A percentile compares a stretch with the other conserved stretches of the same genome.
Conservation (phyloP, 768 basidiomycete species). For the Auricularia auricula-judae region DNA sequence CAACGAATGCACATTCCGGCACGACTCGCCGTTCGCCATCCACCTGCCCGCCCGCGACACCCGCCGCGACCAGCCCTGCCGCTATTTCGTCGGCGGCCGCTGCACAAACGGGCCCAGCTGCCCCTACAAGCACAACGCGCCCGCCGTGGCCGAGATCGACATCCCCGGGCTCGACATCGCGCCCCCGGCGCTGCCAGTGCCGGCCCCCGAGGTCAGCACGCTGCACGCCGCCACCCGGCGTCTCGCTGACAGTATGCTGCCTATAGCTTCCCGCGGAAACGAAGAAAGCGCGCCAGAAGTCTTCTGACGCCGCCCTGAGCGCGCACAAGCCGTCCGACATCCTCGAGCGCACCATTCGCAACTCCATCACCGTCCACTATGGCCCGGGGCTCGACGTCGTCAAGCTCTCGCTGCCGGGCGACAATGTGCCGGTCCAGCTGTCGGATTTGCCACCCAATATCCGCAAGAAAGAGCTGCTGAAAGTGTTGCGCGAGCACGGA, state of each 20-base stretch:
- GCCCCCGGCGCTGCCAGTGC: neutral
- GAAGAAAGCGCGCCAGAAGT: neutral
- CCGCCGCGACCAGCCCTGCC: neutral
- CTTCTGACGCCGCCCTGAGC: neutral
- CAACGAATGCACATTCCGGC: neutral
- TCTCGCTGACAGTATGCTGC: neutral
- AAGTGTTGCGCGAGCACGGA: neutral
- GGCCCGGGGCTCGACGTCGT: neutral
- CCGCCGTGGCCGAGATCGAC: neutral
- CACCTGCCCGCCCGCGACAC: neutral
- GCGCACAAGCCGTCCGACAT: neutral
- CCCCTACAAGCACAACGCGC: neutral
- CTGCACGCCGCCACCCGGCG: neutral
- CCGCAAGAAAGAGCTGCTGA: neutral
- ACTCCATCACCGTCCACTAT: neutral
- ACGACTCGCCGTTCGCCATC: neutral
- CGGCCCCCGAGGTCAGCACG: neutral
- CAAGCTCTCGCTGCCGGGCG: neutral
- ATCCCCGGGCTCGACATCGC: neutral
- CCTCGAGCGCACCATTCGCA: neutral
- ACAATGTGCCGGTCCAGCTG: neutral
- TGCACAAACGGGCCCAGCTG: neutral
- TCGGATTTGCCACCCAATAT: neutral
- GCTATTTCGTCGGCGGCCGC: neutral
- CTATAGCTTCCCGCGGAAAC: neutral